Conservation (phyloP, 2,329 filamentous ascomycete species). For the Trichoderma simmonsii region DNA sequence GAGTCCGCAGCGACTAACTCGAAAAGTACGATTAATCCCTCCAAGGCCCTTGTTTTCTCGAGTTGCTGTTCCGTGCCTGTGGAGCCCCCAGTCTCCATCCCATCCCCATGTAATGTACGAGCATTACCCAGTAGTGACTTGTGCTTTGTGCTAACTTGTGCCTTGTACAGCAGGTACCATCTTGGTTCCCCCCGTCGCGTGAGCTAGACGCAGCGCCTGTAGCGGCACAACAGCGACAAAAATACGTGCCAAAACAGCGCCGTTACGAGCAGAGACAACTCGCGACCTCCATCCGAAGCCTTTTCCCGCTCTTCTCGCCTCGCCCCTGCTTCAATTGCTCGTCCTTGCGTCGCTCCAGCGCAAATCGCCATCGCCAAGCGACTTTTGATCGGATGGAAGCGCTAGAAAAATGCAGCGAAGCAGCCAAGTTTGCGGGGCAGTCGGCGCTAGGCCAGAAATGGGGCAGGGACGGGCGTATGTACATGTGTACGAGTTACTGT, state of each 20-base stretch:
- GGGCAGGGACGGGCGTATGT: not conserved
- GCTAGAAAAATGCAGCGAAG: constrained; percentile 18
- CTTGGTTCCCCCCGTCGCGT: constrained; percentile 3
- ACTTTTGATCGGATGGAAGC: constrained; percentile 12
- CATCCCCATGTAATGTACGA: not conserved
- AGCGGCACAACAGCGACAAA: not conserved
- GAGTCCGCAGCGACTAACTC: not conserved
- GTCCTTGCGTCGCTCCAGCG: not conserved
- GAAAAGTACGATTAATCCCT: not conserved
- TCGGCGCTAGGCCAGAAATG: not conserved
- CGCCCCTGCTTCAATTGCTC: not conserved
- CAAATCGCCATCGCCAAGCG: constrained; percentile 6
- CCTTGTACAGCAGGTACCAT: not conserved
- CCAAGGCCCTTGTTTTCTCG: not conserved
- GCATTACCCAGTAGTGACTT: not conserved
- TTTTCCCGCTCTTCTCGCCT: not conserved
- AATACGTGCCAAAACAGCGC: not conserved
- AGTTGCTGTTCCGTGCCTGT: not conserved
- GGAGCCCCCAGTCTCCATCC: not conserved
- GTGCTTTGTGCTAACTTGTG: not conserved
- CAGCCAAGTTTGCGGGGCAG: constrained; percentile 17
- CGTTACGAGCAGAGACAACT: not conserved
- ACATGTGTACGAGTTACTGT: too few relatives aligned
- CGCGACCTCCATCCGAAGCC: not conserved
- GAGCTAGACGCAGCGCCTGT: not conserved